These are phyloP conservation scores for Colletotrichum limetticola DNA, from an alignment of 2,329 filamentous ascomycete species.

Conservation along the genomic window DNA sequence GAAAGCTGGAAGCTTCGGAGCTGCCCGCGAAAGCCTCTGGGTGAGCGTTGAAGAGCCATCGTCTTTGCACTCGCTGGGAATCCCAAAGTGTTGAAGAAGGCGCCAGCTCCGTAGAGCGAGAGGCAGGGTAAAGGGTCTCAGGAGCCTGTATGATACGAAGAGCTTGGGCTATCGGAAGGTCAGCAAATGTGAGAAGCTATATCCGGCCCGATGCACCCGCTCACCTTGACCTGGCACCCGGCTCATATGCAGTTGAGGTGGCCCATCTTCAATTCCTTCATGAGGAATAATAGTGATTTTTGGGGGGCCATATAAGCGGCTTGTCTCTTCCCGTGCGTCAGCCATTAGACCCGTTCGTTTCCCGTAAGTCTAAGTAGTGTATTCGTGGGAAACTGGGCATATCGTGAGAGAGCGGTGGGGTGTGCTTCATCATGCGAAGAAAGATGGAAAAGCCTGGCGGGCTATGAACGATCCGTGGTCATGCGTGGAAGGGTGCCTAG, in stretches of 20 bases:
- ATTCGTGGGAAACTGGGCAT: slow-evolving; percentile 27
- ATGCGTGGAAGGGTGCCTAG: slow-evolving; percentile 2
- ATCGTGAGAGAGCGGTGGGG: slow-evolving; percentile 27
- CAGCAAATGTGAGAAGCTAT: not conserved
- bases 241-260: slow-evolving; percentile 30
- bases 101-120: slow-evolving; percentile 5
- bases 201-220: not conserved
- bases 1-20: slow-evolving; percentile 41
- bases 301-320: slow-evolving; percentile 36
- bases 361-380: slow-evolving; percentile 27
- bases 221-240: slow-evolving; percentile 30
- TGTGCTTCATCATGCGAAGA: slow-evolving; percentile 31
- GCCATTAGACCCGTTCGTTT: slow-evolving; percentile 33
- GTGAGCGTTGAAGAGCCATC: slow-evolving; percentile 62
- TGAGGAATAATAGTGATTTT: slow-evolving; percentile 33
- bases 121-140: slow-evolving; percentile 20
- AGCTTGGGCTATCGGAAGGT: slow-evolving; percentile 5
- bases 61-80: slow-evolving; percentile 46
- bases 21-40: slow-evolving; percentile 60
- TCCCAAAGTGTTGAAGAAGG: slow-evolving; percentile 18
- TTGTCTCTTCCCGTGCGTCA: slow-evolving; percentile 31
- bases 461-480: slow-evolving; percentile 4
- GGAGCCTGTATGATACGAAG: slow-evolving; percentile 23
- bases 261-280: slow-evolving; percentile 29
- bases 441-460: not conserved